Conservation (phyloP, 2,329 filamentous ascomycete species). For the Hymenoscyphus salicellus region DNA sequence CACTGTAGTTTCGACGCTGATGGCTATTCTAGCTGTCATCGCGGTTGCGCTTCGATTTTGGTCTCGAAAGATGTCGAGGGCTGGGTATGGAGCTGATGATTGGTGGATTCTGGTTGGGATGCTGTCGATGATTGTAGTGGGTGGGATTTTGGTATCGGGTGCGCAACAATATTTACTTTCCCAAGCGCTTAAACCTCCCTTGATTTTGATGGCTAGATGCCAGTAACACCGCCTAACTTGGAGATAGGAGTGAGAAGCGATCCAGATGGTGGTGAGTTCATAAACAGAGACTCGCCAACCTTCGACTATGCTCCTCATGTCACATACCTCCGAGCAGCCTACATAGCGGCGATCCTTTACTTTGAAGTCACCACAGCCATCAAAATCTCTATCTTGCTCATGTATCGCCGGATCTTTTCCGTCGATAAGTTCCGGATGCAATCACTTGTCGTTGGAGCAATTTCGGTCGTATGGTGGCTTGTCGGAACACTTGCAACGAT, state of each 20-base stretch:
- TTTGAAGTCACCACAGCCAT: background rate
- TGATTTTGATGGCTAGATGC: background rate
- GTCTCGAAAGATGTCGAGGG: constrained; percentile 8
- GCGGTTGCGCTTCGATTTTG: constrained; percentile 16
- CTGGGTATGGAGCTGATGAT: constrained; percentile 14
- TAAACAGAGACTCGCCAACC: constrained; percentile 3
- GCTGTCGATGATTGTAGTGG: background rate
- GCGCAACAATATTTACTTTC: background rate
- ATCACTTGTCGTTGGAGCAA: background rate
- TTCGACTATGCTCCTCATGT: constrained; percentile 2
- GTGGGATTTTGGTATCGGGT: constrained; percentile 3
- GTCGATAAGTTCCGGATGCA: background rate
- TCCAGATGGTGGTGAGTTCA: background rate
- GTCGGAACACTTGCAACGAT: background rate
- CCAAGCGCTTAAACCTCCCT: background rate
- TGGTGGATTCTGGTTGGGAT: constrained; percentile 15
- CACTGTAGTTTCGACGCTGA: background rate
- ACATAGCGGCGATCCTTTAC: background rate
- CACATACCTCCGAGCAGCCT: constrained; percentile 2
- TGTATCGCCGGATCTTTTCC: constrained; percentile 7
- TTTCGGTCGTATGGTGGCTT: constrained; percentile 2
- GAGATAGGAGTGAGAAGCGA: background rate
- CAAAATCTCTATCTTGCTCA: constrained; percentile 10
- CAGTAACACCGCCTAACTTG: background rate
- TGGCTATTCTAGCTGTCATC: constrained; percentile 6